These are phyloP conservation scores for Perkinsus olseni DNA, from an alignment of 169 alveolate genomes.

Conservation along the genomic window DNA sequence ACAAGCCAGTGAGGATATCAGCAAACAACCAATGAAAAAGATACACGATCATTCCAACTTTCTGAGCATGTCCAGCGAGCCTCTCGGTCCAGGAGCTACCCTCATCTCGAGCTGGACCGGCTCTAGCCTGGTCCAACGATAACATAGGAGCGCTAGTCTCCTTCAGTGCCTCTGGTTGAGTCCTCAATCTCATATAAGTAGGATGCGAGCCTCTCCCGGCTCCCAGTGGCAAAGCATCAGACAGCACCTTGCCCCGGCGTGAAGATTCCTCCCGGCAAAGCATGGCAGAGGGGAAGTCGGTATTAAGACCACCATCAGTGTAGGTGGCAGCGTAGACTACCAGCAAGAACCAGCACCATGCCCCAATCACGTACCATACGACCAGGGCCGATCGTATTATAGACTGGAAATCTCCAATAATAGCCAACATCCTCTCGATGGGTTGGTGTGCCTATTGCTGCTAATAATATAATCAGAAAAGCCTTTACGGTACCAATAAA, in stretches of 20 bases:
- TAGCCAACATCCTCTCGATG: neutral
- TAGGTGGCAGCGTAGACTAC: neutral
- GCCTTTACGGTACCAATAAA: neutral
- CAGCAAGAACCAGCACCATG: neutral
- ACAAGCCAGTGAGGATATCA: neutral
- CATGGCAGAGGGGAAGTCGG: neutral
- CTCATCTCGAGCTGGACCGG: neutral
- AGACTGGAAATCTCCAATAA: neutral
- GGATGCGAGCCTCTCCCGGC: too few relatives aligned
- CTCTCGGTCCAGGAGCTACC: neutral
- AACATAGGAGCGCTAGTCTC: neutral
- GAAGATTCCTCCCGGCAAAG: neutral
- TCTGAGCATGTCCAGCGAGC: neutral
- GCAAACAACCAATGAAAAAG: neutral
- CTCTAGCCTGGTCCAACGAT: neutral
- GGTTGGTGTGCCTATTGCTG: neutral
- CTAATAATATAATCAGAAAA: neutral
- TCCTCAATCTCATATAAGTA: neutral
- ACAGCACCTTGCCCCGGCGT: too few relatives aligned
- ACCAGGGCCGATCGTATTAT: neutral
- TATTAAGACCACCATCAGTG: neutral
- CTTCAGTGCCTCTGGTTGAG: neutral
- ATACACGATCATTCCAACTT: neutral
- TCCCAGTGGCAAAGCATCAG: too few relatives aligned
- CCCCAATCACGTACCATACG: neutral